Base-by-base conservation (phyloP, 1,139 yeast species). In the Pneumocystis canis region DNA sequence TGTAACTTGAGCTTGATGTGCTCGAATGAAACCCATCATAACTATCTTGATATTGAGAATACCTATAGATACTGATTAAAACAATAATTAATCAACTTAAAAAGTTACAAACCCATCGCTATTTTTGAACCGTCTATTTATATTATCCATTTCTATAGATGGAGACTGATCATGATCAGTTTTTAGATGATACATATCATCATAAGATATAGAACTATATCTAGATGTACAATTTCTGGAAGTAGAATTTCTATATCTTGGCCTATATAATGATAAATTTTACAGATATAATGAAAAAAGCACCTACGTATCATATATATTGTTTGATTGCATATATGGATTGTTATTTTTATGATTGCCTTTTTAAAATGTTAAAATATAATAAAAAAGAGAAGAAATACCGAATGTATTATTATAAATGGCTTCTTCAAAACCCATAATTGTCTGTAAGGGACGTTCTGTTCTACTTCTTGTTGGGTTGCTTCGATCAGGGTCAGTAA, bases 371-470 rank as follows among this genome's bases (percentile, higher is more conserved):
- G 25, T 57, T 30, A 35, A 14, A 57, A 39, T 20, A 20, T 5
- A 28, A 18, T 20, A 18, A n/a, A 18, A 6, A 18, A 6, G 11
- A 56, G 11, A 57, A 35, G 14, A 57, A 35, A 18, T 65, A 66
- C 68, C 59, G 14, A 62, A 58, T 61, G 58, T 60, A 61, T 68
- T 69, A 59, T 97, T 97, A 3, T 96, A 86, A 67, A 92, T 88
- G 40, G 96, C 84, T 72, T 85, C 92, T 76, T 92, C 97, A 74
- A 92, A 92, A 5, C 87, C 81, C 67, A 97, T 79, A 70, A 92
- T 89, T 1, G 98, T 92, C 74, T 94, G 98, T 71, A 92, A 76
- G 3, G 98, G 98, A 69, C 98, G 82, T 76, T 92, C 98, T 73
- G 89, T 89, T 72, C 97, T 81, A 20, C 87, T 76, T 71, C 98